These are phyloP conservation scores for Penicillium pancosmium DNA, from an alignment of 495 filamentous ascomycete species.

Conservation along the genomic window DNA sequence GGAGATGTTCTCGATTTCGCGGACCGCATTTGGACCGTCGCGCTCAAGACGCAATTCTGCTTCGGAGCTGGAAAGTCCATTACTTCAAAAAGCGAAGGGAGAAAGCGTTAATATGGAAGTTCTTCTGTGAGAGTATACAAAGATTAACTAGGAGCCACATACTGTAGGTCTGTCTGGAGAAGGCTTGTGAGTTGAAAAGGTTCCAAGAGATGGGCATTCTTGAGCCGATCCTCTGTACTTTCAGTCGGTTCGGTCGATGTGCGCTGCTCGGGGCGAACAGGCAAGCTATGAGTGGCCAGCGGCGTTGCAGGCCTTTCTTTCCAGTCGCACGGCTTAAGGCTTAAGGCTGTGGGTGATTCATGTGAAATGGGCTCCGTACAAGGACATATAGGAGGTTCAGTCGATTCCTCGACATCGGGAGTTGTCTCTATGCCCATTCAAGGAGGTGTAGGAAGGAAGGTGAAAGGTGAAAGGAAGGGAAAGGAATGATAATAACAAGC, in stretches of 20 bases:
- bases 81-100: slow-evolving; percentile 12
- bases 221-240: slow-evolving; percentile 3
- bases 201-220: slow-evolving; percentile 34
- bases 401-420: slow-evolving; percentile 49
- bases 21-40: slow-evolving; percentile 63
- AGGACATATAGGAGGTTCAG: slow-evolving; percentile 48
- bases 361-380: slow-evolving; percentile 29
- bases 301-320: slow-evolving; percentile 13
- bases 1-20: slow-evolving; percentile 57
- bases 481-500: not conserved
- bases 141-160: slow-evolving; percentile 9
- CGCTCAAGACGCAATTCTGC: slow-evolving; percentile 55
- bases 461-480: not conserved
- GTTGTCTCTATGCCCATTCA: slow-evolving; percentile 48
- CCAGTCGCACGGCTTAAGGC: slow-evolving; percentile 12
- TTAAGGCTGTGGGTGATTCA: slow-evolving; percentile 25
- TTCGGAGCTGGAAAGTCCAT: slow-evolving; percentile 60
- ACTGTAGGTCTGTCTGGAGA: slow-evolving; percentile 37
- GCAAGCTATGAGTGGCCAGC: slow-evolving; percentile 2
- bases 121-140: not conserved
- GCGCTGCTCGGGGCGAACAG: not conserved
- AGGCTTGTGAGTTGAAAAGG: slow-evolving; percentile 27
- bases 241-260: slow-evolving; percentile 5
- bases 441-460: slow-evolving; percentile 19
- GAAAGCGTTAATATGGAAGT: not conserved